Evolutionary conservation across 257 asterid genomes (phyloP), one percentile per base, ranked within the genome.

Genomic region (Gynochthodes officinalis): DNA sequence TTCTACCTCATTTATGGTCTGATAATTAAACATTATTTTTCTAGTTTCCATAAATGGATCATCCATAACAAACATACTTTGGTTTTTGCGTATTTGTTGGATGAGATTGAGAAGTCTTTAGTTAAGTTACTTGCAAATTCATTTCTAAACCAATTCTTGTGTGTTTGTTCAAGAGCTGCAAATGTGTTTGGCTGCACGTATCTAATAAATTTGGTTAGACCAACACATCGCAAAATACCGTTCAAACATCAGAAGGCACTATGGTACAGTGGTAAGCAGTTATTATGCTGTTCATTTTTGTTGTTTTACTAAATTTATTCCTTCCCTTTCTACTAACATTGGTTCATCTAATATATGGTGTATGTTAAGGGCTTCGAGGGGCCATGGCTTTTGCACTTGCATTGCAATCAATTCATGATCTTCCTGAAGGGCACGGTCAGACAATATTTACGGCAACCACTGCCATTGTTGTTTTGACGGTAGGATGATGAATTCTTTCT

Each of bases 381-480:
- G 98, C 99, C 75, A 95, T 95, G 99, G 97, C 99, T 61, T 95
- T 92, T 89, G 98, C 99, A 18, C 91, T 95, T 58, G 97, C 99
- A 42, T 84, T 95, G 82, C 99, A 95, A 81, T 89, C 97, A 66
- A 82, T 92, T 71, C 99, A 95, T 76, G 99, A 95, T 88, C 99
- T 95, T 82, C 99, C 98, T 58, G 99, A 95, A 65, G 99, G 99
- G 64, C 99, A 95, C 63, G 97, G 97, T 60, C 97, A 92, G 86
- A 90, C 98, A 7, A 95, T 95, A 79, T 92, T 92, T 82, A 90
- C 99, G 37, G 98, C 99, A 74, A 95, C 99, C 53, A 95, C 98
- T n/a, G 98, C 98, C 64, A 95, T 95, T 74, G 91, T 95, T 77
- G 99, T 92, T 77, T 77, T 92, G 76, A 92, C 98, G 73, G 99